Evolutionary conservation across 768 basidiomycete species (phyloP), one percentile per base, ranked within the genome.

Genomic region (Hebeloma cylindrosporum): DNA sequence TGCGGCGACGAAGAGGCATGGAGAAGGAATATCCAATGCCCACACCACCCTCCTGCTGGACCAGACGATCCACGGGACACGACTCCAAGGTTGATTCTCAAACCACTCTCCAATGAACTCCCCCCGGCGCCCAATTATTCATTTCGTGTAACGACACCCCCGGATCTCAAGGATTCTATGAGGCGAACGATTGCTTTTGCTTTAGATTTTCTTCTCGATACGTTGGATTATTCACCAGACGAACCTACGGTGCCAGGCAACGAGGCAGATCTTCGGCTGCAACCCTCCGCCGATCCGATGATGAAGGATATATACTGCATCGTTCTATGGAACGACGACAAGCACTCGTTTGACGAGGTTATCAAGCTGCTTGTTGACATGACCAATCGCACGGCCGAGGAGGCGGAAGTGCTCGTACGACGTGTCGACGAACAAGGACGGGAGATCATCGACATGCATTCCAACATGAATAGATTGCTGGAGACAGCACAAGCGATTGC

Each of bases 291-390:
- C 5, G 88, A 92, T 53, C 86, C 88, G 7, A 80, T 85, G 75
- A 76, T 78, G 70, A 84, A 83, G 50, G 88, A 91, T 53, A 77
- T 83, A 42, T 91, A 83, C 55, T 84, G 86, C 32, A 75, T 97
- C 45, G 73, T 95, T 20, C 66, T 98, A 4, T 97, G 93, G 93
- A 93, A 94, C 68, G 94, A 96, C 64, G 96, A 99, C 64, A 95
- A 94, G 56, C 96, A 97, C 64, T 93, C 91, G 0, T 88, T 85
- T 56, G 83, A 86, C 39, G 93, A 98, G 58, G 83, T 96, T 42
- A 85, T 85, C 50, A 77, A 80, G 48, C 75, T 92, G 30, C 66
- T 90, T 5, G 72, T 74, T 45, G 86, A 86, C 33, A 64, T 75
- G 57, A 73, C 75, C 0, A 67, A 67, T 43, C 74, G 77, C 16